Evolutionary conservation across 2,329 filamentous ascomycete species (phyloP).

Genomic region (Diaporthe vexans): DNA sequence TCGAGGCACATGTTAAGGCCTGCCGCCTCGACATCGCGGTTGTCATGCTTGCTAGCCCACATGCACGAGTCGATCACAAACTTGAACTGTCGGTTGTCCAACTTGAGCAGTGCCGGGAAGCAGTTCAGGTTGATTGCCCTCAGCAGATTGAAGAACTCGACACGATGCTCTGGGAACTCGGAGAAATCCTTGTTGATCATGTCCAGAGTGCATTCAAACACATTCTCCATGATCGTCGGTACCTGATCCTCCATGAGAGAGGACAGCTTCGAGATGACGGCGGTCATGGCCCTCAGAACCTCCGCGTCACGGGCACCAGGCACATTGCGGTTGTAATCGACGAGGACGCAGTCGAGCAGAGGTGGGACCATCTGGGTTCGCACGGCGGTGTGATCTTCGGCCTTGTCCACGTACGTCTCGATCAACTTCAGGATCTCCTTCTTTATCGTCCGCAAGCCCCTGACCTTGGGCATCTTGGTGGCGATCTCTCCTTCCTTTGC

Average conservation of each 20-base stretch:
- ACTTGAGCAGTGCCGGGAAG: conserved; percentile 92
- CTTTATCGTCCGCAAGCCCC: conserved; percentile 96
- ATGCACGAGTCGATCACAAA: conserved; percentile 99
- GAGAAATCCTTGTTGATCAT: conserved; percentile 99
- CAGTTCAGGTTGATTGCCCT: conserved; percentile 97
- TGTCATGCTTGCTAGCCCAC: conserved; percentile 99
- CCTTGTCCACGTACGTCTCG: conserved; percentile 97
- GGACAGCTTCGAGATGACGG: conserved; percentile 95
- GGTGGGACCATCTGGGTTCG: conserved; percentile 96
- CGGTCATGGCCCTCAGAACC: conserved; percentile 97
- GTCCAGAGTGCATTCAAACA: conserved; percentile 97
- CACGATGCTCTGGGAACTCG: conserved; percentile 97
- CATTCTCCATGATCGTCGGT: conserved; percentile 96
- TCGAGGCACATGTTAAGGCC: conserved; percentile 98
- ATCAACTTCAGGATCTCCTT: conserved; percentile 99
- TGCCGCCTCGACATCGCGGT: conserved; percentile 95
- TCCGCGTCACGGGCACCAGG: conserved; percentile 96
- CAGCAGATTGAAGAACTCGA: conserved; percentile 99
- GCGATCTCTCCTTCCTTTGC: conserved; percentile 90
- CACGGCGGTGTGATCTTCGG: conserved; percentile 94
- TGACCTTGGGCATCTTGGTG: conserved; percentile 97
- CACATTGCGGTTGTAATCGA: conserved; percentile 98
- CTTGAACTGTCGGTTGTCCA: conserved; percentile 98
- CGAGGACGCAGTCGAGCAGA: conserved; percentile 90
- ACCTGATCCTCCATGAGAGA: conserved; percentile 98